Percentiles rank a stretch among this genome's conserved stretches.
Evolutionary conservation across 2,329 filamentous ascomycete genomes (phyloP).

Genomic region (Apiospora koreana): DNA sequence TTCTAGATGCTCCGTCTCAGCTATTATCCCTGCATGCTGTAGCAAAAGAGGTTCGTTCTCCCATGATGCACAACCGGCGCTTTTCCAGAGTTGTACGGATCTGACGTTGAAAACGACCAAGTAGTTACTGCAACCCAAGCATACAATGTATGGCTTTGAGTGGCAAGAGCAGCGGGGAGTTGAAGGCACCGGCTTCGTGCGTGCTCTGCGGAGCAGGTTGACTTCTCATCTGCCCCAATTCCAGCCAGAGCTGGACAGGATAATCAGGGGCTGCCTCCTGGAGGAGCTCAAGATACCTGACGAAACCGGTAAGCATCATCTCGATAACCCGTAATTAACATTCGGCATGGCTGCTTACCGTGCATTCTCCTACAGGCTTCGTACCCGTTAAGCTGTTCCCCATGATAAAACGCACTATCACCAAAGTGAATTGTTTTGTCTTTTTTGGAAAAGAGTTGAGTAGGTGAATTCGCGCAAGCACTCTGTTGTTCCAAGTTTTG

Average conservation of each 20-base stretch:
- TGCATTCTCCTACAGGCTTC: not conserved
- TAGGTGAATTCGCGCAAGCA: not conserved
- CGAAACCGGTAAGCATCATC: not conserved
- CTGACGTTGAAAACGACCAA: not conserved
- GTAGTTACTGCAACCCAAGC: slow-evolving; percentile 9
- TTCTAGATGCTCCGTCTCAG: not conserved
- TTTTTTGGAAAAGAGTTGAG: slow-evolving; percentile 8
- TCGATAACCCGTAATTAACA: not conserved
- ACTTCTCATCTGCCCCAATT: slow-evolving; percentile 8
- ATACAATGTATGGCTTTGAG: slow-evolving; percentile 14
- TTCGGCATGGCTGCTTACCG: not conserved
- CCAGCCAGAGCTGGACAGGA: slow-evolving; percentile 5
- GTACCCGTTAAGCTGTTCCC: slow-evolving; percentile 10
- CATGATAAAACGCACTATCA: not conserved
- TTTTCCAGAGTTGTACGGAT: too few species aligned
- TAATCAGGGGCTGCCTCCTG: slow-evolving; percentile 9
- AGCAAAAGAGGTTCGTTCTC: slow-evolving; percentile 6
- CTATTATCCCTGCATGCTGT: slow-evolving; percentile 9
- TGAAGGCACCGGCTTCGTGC: slow-evolving; percentile 12
- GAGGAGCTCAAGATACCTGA: not conserved
- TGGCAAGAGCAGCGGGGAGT: slow-evolving; percentile 14
- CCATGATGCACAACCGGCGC: too few species aligned
- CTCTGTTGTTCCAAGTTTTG: too few species aligned
- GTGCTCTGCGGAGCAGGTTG: slow-evolving; percentile 9
- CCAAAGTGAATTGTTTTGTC: not conserved